Percentiles rank a stretch among this genome's conserved stretches.
These are phyloP conservation scores for Echinochloa phyllopogon DNA, from an alignment of 176 grass and related monocot species.

Conservation along the genomic window DNA sequence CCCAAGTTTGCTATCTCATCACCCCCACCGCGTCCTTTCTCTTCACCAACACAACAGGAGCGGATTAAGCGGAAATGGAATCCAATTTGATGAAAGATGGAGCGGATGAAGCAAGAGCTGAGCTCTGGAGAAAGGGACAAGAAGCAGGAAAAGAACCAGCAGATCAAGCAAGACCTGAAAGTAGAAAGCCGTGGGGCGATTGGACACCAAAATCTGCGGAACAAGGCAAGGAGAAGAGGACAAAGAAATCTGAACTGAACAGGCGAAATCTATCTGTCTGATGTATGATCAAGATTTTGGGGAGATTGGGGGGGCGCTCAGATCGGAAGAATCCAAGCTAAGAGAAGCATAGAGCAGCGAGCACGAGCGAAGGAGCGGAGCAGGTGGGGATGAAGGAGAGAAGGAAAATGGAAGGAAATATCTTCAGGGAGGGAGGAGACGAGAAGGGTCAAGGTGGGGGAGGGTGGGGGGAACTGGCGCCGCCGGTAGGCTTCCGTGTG, in stretches of 20 bases:
- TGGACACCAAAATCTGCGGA: constrained; percentile 2
- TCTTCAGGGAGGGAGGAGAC: background rate
- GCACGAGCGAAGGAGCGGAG: constrained; percentile 9
- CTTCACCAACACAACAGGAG: background rate
- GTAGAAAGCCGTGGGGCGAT: constrained; percentile 19
- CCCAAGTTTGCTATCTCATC: background rate
- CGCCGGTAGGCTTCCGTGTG: constrained; percentile 24
- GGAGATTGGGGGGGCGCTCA: constrained; percentile 25
- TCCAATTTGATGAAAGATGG: background rate
- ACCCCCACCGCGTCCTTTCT: background rate
- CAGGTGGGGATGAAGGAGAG: background rate
- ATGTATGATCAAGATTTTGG: background rate
- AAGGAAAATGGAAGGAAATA: constrained; percentile 19
- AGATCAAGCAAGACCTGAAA: constrained; percentile 7
- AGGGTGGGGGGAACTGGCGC: constrained; percentile 10
- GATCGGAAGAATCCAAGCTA: constrained; percentile 35
- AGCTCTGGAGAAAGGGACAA: constrained; percentile 6
- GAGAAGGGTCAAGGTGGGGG: background rate
- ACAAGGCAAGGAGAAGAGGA: constrained; percentile 17
- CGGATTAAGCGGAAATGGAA: background rate
- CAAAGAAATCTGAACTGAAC: constrained; percentile 41
- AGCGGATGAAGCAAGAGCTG: constrained; percentile 12
- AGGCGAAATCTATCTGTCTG: background rate
- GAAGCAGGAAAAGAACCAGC: background rate
- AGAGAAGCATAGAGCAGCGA: background rate